A percentile compares a stretch with the other conserved stretches of the same genome.
Conservation (phyloP, 2,329 filamentous ascomycete genomes). For the Penicillium freii region DNA sequence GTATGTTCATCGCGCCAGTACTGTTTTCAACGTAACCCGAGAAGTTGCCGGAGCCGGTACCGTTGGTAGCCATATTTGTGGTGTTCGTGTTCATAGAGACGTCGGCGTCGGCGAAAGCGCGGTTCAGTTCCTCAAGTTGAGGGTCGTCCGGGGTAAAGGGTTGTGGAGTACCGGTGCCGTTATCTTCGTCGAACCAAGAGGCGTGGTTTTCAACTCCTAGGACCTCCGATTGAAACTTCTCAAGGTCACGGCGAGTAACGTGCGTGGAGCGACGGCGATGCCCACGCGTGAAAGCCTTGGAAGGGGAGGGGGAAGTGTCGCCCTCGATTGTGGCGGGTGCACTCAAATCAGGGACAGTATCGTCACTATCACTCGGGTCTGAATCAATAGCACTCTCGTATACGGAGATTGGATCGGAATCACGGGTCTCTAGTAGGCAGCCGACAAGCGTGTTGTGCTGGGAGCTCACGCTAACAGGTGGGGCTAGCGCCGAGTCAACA, state of each 20-base stretch:
- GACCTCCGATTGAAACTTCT: conserved; percentile 39
- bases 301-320: conserved; percentile 28
- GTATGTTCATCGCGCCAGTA: conserved; percentile 31
- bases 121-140: conserved; percentile 36
- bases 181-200: conserved; percentile 33
- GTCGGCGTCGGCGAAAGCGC: conserved; percentile 34
- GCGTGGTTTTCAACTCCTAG: conserved; percentile 33
- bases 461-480: conserved; percentile 3
- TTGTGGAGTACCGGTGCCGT: conserved; percentile 21
- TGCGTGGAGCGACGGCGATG: conserved; percentile 44
- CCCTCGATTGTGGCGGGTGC: conserved; percentile 34
- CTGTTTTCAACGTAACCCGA: conserved; percentile 35
- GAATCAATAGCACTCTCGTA: conserved; percentile 3
- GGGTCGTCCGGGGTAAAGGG: conserved; percentile 28
- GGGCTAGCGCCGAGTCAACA: neutral
- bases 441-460: conserved; percentile 7
- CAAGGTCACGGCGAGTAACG: conserved; percentile 40
- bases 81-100: conserved; percentile 38
- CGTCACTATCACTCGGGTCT: conserved; percentile 1
- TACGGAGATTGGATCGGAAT: neutral
- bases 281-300: conserved; percentile 39
- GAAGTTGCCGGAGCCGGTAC: conserved; percentile 31
- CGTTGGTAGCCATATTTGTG: conserved; percentile 28
- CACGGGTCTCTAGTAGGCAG: neutral
- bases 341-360: neutral